Evolutionary conservation across 768 basidiomycete species (phyloP).

Genomic region (Phlegmacium glaucopus): DNA sequence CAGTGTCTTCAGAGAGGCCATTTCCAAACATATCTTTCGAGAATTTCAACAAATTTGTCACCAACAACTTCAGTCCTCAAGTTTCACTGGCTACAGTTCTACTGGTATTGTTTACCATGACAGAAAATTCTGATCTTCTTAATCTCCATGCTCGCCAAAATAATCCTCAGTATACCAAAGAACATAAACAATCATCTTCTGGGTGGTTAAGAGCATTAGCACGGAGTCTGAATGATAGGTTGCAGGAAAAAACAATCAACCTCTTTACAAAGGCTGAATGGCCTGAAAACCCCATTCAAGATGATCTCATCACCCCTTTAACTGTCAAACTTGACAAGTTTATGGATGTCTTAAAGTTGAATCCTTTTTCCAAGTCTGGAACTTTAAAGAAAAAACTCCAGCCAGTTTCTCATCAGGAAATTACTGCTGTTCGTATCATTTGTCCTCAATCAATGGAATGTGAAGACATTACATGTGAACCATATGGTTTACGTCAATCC

Average conservation of each 20-base stretch:
- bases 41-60: slow-evolving; percentile 12
- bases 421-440: not conserved
- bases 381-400: too few relatives aligned
- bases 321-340: too few relatives aligned
- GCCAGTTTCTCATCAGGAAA: not conserved
- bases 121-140: slow-evolving; percentile 16
- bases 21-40: slow-evolving; percentile 14
- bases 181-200: too few relatives aligned
- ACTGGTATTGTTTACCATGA: slow-evolving; percentile 14
- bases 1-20: not conserved
- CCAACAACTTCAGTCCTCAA: slow-evolving; percentile 8
- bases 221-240: too few relatives aligned
- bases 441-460: not conserved
- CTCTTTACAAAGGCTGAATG: too few relatives aligned
- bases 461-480: not conserved
- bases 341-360: too few relatives aligned
- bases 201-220: too few relatives aligned
- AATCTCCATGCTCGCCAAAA: slow-evolving; percentile 15
- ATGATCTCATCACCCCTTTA: too few relatives aligned
- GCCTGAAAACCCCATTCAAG: too few relatives aligned
- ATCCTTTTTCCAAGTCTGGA: too few relatives aligned
- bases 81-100: slow-evolving; percentile 14
- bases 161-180: not conserved
- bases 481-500: not conserved
- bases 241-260: too few relatives aligned